Evolutionary conservation across 1,284 basidiomycete genomes (phyloP), one percentile per base, ranked within the genome.

Genomic region (Veloporphyrellus conicus): DNA sequence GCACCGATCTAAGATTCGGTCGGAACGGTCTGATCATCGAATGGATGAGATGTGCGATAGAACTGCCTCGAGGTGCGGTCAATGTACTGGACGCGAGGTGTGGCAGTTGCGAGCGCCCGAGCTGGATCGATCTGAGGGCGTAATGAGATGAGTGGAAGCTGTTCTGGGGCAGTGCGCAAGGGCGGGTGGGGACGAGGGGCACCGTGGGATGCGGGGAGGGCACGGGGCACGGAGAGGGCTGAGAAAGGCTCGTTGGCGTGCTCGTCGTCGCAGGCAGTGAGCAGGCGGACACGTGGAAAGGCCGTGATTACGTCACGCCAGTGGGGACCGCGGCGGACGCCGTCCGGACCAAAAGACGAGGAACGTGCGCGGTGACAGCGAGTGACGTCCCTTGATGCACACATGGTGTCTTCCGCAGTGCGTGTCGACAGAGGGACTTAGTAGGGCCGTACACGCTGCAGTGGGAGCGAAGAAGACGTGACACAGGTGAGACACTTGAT

Each of bases 231-330:
- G 19, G 41, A 45, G 31, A 10, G 14, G 39, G 34, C 8, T 6
- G 25, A 11, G 20, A 38, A 9, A 33, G 14, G 35, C 22, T 3
- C 40, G 20, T 37, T 38, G 29, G 32, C 15, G 52, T 56, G 58
- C 49, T 63, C 62, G 3, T 61, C 60, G 59, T 64, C 40, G 16
- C 16, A 12, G 62, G 48, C 62, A 29, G 46, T 35, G 59, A 60
- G 56, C 33, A 54, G 43, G 38, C 23, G 2, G 14, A 28, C 42
- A 52, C 41, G 39, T 55, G 43, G 36, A 2, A 27, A n/a, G 36
- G 43, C n/a, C 9, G 15, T 44, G 46, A 47, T 64, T 58, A 62
- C 43, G 47, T 59, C 39, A 62, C 11, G n/a, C 28, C 12, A 4
- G 11, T 50, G 42, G 32, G 35, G 41, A 35, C 35, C 35, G 31